Evolutionary conservation across 2,329 filamentous ascomycete species (phyloP).

Genomic region (Ceratocystis colombiana): DNA sequence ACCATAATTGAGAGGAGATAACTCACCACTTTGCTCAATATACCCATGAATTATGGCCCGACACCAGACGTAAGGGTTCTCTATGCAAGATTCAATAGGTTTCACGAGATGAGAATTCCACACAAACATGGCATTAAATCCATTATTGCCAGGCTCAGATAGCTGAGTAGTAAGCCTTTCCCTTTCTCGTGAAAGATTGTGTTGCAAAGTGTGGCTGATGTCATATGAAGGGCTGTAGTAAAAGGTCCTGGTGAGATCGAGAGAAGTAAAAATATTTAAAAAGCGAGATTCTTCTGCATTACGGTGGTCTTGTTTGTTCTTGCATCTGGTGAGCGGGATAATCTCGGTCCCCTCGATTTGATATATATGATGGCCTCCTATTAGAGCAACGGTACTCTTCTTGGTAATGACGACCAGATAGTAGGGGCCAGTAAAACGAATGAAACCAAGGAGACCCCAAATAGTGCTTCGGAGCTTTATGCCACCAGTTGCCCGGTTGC

Average conservation of each 20-base stretch:
- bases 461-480: conserved; percentile 81
- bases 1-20: background rate
- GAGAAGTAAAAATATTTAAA: conserved; percentile 75
- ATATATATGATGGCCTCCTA: conserved; percentile 92
- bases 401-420: conserved; percentile 98
- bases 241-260: conserved; percentile 83
- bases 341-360: conserved; percentile 90
- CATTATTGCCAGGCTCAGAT: background rate
- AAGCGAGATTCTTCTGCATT: conserved; percentile 87
- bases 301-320: conserved; percentile 62
- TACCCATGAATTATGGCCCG: conserved; percentile 92
- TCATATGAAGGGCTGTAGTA: conserved; percentile 99
- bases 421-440: conserved; percentile 87
- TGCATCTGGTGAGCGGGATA: conserved; percentile 69
- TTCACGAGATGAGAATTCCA: conserved; percentile 89
- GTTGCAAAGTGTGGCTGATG: conserved; percentile 80
- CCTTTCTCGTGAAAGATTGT: conserved; percentile 79
- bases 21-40: conserved; percentile 67
- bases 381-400: conserved; percentile 87
- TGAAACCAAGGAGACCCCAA: conserved; percentile 91
- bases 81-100: conserved; percentile 59
- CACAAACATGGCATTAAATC: conserved; percentile 88
- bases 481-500: conserved; percentile 81
- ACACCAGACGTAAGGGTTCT: conserved; percentile 89
- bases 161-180: conserved; percentile 49